Evolutionary conservation across 768 basidiomycete species (phyloP).

Genomic region (Lentinula sp.): DNA sequence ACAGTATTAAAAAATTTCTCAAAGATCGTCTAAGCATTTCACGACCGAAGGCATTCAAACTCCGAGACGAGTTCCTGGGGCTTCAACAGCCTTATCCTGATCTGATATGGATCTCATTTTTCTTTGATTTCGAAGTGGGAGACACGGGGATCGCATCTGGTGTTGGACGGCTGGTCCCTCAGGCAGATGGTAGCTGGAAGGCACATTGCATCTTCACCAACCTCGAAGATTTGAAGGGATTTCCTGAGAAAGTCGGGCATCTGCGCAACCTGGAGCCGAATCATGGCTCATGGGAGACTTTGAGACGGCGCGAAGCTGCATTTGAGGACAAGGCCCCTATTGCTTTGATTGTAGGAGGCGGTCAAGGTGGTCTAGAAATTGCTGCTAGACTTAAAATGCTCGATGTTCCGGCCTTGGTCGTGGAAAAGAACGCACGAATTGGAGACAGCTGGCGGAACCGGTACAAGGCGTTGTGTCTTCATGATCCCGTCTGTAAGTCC

Average conservation of each 20-base stretch:
- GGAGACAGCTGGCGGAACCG: slow-evolving; percentile 58
- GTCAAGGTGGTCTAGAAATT: slow-evolving; percentile 50
- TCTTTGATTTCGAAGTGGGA: slow-evolving; percentile 52
- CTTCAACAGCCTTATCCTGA: slow-evolving; percentile 41
- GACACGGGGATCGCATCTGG: slow-evolving; percentile 43
- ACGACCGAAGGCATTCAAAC: slow-evolving; percentile 16
- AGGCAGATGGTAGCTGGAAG: slow-evolving; percentile 38
- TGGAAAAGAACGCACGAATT: slow-evolving; percentile 46
- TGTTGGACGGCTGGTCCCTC: slow-evolving; percentile 49
- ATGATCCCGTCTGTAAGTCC: slow-evolving; percentile 41
- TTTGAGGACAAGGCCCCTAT: slow-evolving; percentile 43
- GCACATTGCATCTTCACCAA: slow-evolving; percentile 49
- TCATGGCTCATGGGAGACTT: slow-evolving; percentile 44
- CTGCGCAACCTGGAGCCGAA: slow-evolving; percentile 30
- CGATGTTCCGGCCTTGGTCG: slow-evolving; percentile 40
- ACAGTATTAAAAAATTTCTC: slow-evolving; percentile 30
- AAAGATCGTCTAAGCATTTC: slow-evolving; percentile 25
- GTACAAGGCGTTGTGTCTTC: slow-evolving; percentile 52
- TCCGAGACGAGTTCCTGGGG: slow-evolving; percentile 17
- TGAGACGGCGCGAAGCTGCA: slow-evolving; percentile 30
- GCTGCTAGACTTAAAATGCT: slow-evolving; percentile 51
- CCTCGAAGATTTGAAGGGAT: slow-evolving; percentile 38
- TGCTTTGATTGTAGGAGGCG: slow-evolving; percentile 51
- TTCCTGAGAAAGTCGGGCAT: slow-evolving; percentile 35
- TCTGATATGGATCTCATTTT: slow-evolving; percentile 48